phyloP scores from a whole-genome alignment of 2,329 filamentous ascomycete species.

The Hymenotorrendiella dingleyae region DNA sequence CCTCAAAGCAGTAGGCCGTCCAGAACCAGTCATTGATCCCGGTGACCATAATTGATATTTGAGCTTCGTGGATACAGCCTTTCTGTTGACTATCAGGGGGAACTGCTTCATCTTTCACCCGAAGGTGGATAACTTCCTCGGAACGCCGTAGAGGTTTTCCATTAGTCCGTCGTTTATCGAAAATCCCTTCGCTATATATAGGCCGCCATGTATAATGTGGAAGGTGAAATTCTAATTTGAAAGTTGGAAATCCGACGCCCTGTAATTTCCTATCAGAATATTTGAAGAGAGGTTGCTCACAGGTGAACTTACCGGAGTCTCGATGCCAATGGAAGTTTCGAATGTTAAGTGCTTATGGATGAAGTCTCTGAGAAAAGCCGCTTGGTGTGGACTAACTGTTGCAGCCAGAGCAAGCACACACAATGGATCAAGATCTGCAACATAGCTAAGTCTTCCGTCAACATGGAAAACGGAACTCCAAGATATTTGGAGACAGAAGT shows the following conservation, averaged over 20 bases:
- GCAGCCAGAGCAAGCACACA: slow-evolving; percentile 7
- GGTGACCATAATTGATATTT: slow-evolving; percentile 11
- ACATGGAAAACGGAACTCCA: too few relatives aligned
- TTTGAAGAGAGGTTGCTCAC: too few relatives aligned
- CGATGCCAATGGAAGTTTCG: slow-evolving; percentile 6
- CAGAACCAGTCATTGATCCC: slow-evolving; percentile 11
- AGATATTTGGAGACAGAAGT: too few relatives aligned
- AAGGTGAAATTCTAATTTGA: slow-evolving; percentile 12
- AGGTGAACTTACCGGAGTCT: slow-evolving; percentile 1
- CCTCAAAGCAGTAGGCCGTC: slow-evolving; percentile 11
- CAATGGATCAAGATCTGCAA: slow-evolving; percentile 8
- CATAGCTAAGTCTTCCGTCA: slow-evolving; percentile 8
- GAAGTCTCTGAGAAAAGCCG: slow-evolving; percentile 8
- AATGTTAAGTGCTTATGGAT: slow-evolving; percentile 2
- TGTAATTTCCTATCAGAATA: background rate
- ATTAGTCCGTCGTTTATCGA: too few relatives aligned
- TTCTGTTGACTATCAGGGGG: background rate
- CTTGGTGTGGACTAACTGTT: background rate
- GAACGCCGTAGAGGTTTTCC: slow-evolving; percentile 5
- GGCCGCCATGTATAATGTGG: slow-evolving; percentile 13
- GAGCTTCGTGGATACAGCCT: slow-evolving; percentile 12
- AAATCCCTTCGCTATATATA: too few relatives aligned
- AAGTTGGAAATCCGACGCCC: background rate
- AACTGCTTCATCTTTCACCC: background rate
- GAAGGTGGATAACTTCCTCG: slow-evolving; percentile 3